A percentile compares a stretch with the other conserved stretches of the same genome.
Evolutionary conservation across 805 yeast genomes (phyloP).

Genomic region (Zygosaccharomyces rouxii): DNA sequence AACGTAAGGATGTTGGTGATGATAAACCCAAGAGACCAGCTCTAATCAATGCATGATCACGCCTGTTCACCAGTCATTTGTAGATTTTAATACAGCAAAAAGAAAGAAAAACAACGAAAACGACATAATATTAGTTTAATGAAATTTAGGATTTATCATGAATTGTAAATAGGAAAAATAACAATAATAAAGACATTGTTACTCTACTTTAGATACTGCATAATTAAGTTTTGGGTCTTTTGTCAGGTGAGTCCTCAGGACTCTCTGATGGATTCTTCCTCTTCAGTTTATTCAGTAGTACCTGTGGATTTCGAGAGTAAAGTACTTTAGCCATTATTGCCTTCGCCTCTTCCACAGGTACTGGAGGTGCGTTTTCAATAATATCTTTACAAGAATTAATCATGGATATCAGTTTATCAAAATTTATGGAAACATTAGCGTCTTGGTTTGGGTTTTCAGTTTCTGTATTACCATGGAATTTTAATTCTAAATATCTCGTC

Average conservation of each 20-base stretch:
- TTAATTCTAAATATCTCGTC: constrained; percentile 60
- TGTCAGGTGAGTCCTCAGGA: constrained; percentile 1
- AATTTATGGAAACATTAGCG: constrained; percentile 22
- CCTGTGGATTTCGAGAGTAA: constrained; percentile 56
- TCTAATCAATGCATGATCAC: constrained; percentile 26
- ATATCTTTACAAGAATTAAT: constrained; percentile 47
- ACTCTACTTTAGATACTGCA: neutral
- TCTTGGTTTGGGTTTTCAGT: constrained; percentile 13
- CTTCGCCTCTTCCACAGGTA: constrained; percentile 59
- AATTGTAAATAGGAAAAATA: constrained; percentile 2
- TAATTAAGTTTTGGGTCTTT: neutral
- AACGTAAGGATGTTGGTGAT: constrained; percentile 38
- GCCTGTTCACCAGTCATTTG: neutral
- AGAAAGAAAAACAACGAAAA: neutral
- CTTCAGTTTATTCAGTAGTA: constrained; percentile 49
- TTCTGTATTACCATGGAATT: constrained; percentile 41
- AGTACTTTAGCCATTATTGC: constrained; percentile 60
- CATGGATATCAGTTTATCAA: constrained; percentile 42
- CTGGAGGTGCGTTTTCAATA: constrained; percentile 42
- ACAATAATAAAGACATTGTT: neutral
- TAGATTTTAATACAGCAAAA: constrained; percentile 2
- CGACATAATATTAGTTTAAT: neutral
- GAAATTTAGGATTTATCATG: constrained; percentile 1
- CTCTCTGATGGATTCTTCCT: constrained; percentile 31
- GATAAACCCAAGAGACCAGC: constrained; percentile 32